phyloP scores from a whole-genome alignment of 306 rosid genomes.

The barrel medic (Medicago truncatula) region DNA sequence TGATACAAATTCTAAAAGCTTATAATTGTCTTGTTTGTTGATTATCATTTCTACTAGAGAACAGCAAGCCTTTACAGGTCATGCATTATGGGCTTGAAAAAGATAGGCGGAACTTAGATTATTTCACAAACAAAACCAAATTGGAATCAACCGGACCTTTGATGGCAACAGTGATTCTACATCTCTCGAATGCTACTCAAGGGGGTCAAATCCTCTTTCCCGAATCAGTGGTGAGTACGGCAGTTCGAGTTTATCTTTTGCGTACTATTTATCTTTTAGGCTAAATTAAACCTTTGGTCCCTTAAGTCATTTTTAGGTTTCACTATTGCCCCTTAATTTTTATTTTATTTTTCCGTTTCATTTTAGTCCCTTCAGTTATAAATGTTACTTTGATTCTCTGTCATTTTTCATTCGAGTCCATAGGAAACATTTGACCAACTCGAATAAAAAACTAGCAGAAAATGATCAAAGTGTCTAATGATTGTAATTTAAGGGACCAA shows the following conservation, averaged over 20 bases:
- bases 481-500: too few species aligned
- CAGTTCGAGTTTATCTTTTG: not conserved
- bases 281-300: too few species aligned
- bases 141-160: slow-evolving; percentile 56
- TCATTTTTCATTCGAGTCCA: too few species aligned
- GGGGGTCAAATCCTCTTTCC: slow-evolving; percentile 84
- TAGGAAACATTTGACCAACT: too few species aligned
- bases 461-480: too few species aligned
- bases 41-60: slow-evolving; percentile 53
- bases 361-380: too few species aligned
- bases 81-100: slow-evolving; percentile 53
- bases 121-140: slow-evolving; percentile 53
- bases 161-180: slow-evolving; percentile 77
- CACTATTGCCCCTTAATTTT: too few species aligned
- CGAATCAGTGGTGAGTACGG: slow-evolving; percentile 59
- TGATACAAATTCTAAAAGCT: slow-evolving; percentile 18
- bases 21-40: slow-evolving; percentile 15
- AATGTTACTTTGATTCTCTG: too few species aligned
- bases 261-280: not conserved
- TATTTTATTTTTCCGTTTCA: too few species aligned
- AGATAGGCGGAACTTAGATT: slow-evolving; percentile 42
- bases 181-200: slow-evolving; percentile 67
- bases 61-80: slow-evolving; percentile 65
- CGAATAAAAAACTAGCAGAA: too few species aligned
- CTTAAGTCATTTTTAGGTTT: too few species aligned